Evolutionary conservation across 441 rosid genomes (phyloP).

Genomic region (Bocquillonia castaneifolia): DNA sequence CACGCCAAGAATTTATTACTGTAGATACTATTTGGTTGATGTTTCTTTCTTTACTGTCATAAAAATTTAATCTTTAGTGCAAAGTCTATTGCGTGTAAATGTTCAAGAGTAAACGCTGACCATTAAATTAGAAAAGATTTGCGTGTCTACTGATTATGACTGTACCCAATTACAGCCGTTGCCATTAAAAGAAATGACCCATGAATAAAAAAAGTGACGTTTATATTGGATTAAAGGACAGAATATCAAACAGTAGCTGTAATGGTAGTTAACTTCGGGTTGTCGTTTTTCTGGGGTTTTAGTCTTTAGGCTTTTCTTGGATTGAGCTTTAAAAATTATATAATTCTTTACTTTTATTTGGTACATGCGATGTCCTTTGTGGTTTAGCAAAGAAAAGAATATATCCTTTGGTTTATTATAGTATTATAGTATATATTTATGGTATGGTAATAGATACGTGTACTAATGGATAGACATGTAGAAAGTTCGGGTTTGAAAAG

Average conservation of each 20-base stretch:
- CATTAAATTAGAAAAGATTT: not conserved
- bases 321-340: not conserved
- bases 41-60: not conserved
- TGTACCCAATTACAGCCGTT: not conserved
- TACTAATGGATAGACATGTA: too few species aligned
- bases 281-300: not conserved
- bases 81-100: not conserved
- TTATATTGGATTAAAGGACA: not conserved
- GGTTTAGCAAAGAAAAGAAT: not conserved
- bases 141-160: not conserved
- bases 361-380: not conserved
- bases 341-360: not conserved
- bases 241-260: not conserved
- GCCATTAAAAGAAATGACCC: not conserved
- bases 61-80: not conserved
- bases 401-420: too few species aligned
- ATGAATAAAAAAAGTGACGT: not conserved
- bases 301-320: not conserved
- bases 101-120: slow-evolving; percentile 15
- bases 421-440: too few species aligned
- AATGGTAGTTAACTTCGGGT: not conserved
- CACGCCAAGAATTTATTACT: not conserved
- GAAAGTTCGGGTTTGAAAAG: too few species aligned
- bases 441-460: too few species aligned
- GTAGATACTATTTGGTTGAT: not conserved